These are phyloP conservation scores for Zymoseptoria pseudotritici DNA, from an alignment of 2,329 filamentous ascomycete species.

Conservation along the genomic window DNA sequence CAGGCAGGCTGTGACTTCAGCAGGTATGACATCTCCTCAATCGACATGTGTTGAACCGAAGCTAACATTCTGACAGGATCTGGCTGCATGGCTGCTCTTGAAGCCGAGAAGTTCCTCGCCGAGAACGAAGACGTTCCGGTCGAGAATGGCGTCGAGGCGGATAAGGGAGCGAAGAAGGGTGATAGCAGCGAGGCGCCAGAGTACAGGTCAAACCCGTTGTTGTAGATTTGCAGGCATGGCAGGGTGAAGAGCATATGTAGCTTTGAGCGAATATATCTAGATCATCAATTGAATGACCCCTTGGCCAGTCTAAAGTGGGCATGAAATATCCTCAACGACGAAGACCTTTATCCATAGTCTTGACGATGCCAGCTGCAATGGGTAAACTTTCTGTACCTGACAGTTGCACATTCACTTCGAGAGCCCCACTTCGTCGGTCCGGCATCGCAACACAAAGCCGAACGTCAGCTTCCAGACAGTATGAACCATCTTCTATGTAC, in stretches of 20 bases:
- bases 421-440: no score
- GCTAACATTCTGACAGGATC: conserved; percentile 53
- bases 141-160: conserved; percentile 43
- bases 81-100: conserved; percentile 89
- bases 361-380: no score
- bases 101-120: conserved; percentile 87
- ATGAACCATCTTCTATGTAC: background rate
- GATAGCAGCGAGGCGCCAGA: conserved; percentile 51
- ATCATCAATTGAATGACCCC: background rate
- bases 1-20: conserved; percentile 94
- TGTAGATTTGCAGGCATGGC: conserved; percentile 34
- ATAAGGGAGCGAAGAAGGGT: conserved; percentile 41
- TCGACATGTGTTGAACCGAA: background rate
- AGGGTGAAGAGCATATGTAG: background rate
- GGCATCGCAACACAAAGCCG: no score
- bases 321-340: no score
- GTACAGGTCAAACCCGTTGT: conserved; percentile 57
- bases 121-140: conserved; percentile 61
- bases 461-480: no score
- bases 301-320: background rate
- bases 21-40: no score
- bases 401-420: no score
- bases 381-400: no score
- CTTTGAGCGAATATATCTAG: background rate
- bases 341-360: no score